Conservation (phyloP, 805 yeast genomes). For the Teunomyces lycoperdinae region DNA sequence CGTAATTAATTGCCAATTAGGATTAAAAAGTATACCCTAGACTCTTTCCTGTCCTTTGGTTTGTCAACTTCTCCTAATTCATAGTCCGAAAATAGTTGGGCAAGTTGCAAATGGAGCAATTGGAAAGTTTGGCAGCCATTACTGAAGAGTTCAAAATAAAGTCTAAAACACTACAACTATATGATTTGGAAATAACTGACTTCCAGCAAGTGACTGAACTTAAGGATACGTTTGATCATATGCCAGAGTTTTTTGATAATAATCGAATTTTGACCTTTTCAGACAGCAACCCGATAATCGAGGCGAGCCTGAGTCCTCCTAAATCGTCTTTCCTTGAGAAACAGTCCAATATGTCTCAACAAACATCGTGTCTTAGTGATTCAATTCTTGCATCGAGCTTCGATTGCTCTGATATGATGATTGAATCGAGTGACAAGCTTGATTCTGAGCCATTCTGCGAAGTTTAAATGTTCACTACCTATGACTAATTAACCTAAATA, state of each 20-base stretch:
- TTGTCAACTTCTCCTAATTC: neutral
- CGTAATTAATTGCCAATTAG: neutral
- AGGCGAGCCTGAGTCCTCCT: neutral
- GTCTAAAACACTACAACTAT: slow-evolving; percentile 12
- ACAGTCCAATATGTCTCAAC: neutral
- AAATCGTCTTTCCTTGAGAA: neutral
- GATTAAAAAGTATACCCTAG: neutral
- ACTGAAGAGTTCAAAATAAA: slow-evolving; percentile 16
- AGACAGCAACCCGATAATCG: neutral
- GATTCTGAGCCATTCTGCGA: slow-evolving; percentile 1
- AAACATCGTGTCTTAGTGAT: neutral
- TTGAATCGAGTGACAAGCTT: slow-evolving; percentile 1
- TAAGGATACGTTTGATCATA: neutral
- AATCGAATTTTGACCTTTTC: neutral
- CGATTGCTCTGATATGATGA: neutral
- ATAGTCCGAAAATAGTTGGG: neutral
- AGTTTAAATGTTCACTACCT: neutral
- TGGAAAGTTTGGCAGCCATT: slow-evolving; percentile 19
- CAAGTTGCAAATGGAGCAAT: slow-evolving; percentile 16
- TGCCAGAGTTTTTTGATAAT: slow-evolving; percentile 1
- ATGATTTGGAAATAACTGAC: slow-evolving; percentile 6
- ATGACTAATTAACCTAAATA: neutral
- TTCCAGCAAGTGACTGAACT: neutral
- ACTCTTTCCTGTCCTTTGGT: too few relatives aligned
- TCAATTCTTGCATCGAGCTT: slow-evolving; percentile 2